Base-by-base conservation (phyloP, 2,329 filamentous ascomycete genomes). In the Aspergillus carbonarius region DNA sequence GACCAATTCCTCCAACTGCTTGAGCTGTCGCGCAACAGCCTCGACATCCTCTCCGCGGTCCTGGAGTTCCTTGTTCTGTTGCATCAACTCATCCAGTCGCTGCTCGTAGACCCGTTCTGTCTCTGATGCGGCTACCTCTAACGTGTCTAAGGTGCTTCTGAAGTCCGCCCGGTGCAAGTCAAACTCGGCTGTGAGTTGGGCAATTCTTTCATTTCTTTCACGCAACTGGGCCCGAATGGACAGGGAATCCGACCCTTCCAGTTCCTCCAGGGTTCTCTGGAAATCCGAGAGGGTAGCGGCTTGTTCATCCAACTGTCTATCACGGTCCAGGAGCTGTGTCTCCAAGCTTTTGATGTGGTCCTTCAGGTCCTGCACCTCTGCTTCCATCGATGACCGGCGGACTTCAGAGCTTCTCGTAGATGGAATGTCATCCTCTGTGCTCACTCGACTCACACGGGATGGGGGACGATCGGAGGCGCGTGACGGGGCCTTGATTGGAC, bases 201-300 rank as follows among this genome's bases (percentile, higher is more conserved):
- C 88, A 65, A 99, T 97, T 79, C 93, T 96, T 59, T 99, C 95
- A 69, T 97, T 97, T 83, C 96, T 97, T 77, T 99, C 95, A 23
- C 91, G 85, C 55, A 99, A 78, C 67, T 96, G 78, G n/a, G 88
- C 85, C 55, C 93, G 87, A 58, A 99, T 81, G 71, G 96, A 90
- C 5, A 84, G 74, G 2, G 87, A 83, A 72, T 96, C 93, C 65
- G 88, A 88, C 57, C 90, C 89, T 62, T 91, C 89, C 17, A 96
- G 81, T 72, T 96, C 93, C n/a, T 87, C 87, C 48, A 97, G 79
- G 62, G 88, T 93, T 60, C 83, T 85, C 71, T 99, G 93, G 89
- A 99, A 97, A 66, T 99, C 95, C 13, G 87, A 83, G 54, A 99
- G 78, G 17, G 88, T 91, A 4, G 85, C 80, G 2, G 91, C 88